Evolutionary conservation across 2,329 filamentous ascomycete genomes (phyloP).

Genomic region (Aspergillus pseudonomiae): DNA sequence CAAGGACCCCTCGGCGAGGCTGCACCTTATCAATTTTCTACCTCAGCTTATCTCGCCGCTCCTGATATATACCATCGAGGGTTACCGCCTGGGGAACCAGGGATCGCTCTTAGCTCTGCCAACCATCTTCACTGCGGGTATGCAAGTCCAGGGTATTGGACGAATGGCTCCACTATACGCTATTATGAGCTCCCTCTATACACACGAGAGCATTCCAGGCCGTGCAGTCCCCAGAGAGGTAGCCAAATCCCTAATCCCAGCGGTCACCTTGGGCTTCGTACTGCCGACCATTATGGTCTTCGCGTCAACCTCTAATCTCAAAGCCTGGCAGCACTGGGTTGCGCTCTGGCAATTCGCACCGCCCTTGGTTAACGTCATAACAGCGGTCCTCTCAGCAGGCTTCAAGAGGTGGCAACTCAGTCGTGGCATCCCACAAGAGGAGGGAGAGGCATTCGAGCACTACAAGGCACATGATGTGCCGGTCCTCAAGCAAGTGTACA

Average conservation of each 20-base stretch:
- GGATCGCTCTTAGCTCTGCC: neutral
- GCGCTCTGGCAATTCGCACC: slow-evolving; percentile 4
- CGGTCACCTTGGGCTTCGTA: neutral
- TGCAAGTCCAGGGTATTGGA: slow-evolving; percentile 4
- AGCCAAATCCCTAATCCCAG: neutral
- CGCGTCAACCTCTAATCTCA: neutral
- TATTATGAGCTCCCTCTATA: neutral
- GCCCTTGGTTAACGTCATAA: neutral
- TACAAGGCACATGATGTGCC: neutral
- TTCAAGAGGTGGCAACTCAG: neutral
- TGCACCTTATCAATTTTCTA: slow-evolving; percentile 1
- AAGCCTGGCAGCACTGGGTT: neutral
- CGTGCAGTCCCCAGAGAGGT: neutral
- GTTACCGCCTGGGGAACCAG: slow-evolving; percentile 2
- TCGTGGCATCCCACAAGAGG: neutral
- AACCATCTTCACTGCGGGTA: neutral
- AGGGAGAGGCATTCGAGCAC: neutral
- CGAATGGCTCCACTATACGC: neutral
- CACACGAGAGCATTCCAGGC: neutral
- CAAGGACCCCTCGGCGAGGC: neutral
- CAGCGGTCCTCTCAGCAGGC: neutral
- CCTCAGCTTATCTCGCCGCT: slow-evolving; percentile 3
- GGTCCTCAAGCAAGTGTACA: neutral
- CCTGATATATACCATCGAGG: slow-evolving; percentile 2
- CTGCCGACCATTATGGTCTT: neutral